Evolutionary conservation across 192 early-diverging fungal species (phyloP), one percentile per base, ranked within the genome.

Genomic region (Phlyctochytrium arcticum): DNA sequence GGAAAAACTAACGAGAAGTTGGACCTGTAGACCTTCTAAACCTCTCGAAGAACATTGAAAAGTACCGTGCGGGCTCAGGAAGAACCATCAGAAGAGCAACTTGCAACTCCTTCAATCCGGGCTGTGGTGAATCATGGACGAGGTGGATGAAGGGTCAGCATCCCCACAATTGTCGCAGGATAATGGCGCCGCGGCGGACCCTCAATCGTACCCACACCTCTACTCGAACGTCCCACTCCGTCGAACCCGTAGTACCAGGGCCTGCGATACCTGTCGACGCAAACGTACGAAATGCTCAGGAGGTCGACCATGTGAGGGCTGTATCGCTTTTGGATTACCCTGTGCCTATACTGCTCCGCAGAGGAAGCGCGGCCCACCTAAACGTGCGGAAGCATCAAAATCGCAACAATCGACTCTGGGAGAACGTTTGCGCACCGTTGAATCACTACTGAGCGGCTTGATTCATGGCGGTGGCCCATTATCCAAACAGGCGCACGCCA

Each of bases 261-360:
- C 72, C 7, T 74, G 72, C 33, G 72, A 74, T 37, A 70, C 50
- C 8, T 74, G 73, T 46, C 54, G 68, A 23, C 75, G 63, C 42
- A 75, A 75, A 36, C 62, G 73, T 19, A 72, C 69, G 3, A 75
- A 75, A 50, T 75, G 73, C 54, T 48, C 69, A 5, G 69, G 69
- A 5, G 56, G 35, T 6, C 60, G 61, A 21, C 73, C 73, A 10
- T 75, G 73, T 48, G 73, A 75, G 26, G 55, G 60, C 0, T 75
- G 73, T 53, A 30, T 65, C 7, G 29, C 64, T 12, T 75, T 75
- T 55, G 64, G 68, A 2, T 56, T 75, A 19, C 32, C 44, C 19
- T 75, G 73, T 58, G 64, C 60, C 9, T 75, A 68, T 54, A 72
- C 62, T 0, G 54, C 55, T 19, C 73, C 68, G 21, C 57, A 53